Evolutionary conservation across 2,329 filamentous ascomycete genomes (phyloP), one percentile per base, ranked within the genome.

Genomic region (Verticillium zaregamsianum): DNA sequence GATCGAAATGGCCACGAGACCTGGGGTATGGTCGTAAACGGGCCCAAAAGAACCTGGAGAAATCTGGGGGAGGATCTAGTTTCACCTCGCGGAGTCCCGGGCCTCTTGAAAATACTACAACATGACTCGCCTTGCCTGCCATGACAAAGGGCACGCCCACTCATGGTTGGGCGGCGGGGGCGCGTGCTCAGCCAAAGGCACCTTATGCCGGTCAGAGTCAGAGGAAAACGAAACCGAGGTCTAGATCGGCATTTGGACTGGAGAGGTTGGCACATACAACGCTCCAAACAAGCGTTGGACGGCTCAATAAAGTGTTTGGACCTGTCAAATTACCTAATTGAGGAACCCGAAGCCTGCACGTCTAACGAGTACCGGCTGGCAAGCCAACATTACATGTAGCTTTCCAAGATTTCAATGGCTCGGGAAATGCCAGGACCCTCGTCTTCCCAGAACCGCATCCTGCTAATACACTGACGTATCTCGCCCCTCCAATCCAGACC

Each of bases 381-480:
- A 35, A 14, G 33, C 14, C 9, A 11, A 35, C 4, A 11, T 20
- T 45, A 15, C 31, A 58, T 20, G 39, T 31, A 58, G 57, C 17
- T 32, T 12, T 32, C 31, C 39, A 58, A 32, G 3, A 58, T 23
- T 25, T 58, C 23, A 3, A 58, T 32, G 49, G 23, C 15, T 7
- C 57, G 37, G 12, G 25, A 15, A 11, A 32, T 31, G 5, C 57
- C 57, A 12, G 57, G 57, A 12, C 14, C 57, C 23, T 58, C 57
- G 5, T 58, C 57, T 25, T 28, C 39, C 57, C 57, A 58, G 25
- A 31, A 58, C n/a, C 39, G 37, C 37, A 58, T 58, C 17, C 57
- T 58, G 2, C 49, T 39, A 14, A 58, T 11, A 15, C 37, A 45
- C 14, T 40, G 20, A 14, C 15, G 28, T 1, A 58, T 25, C 0